These are phyloP conservation scores for Pseudonitzschia delicatissima DNA, from an alignment of 108 stramenopile genomes.

Conservation along the genomic window DNA sequence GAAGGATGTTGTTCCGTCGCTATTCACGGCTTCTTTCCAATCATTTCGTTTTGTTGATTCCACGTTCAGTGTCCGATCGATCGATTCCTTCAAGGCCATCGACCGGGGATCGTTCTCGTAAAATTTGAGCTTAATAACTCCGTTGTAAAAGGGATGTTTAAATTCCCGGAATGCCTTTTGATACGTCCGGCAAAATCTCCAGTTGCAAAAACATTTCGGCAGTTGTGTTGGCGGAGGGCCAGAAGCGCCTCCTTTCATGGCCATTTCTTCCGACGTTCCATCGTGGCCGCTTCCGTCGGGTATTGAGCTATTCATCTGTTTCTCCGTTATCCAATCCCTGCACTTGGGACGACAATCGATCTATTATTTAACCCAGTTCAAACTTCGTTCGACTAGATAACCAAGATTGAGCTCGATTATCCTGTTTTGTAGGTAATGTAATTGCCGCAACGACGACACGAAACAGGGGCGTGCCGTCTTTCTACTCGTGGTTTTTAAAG, in stretches of 20 bases:
- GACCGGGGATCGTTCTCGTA: constrained; percentile 16
- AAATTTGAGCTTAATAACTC: constrained; percentile 46
- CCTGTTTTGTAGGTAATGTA: too few species aligned
- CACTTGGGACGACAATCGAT: too few species aligned
- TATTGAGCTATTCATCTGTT: not conserved
- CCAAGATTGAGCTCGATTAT: too few species aligned
- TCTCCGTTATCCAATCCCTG: too few species aligned
- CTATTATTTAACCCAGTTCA: too few species aligned
- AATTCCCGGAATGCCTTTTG: constrained; percentile 43
- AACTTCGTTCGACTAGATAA: too few species aligned
- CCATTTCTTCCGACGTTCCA: not conserved
- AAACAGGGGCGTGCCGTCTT: too few species aligned
- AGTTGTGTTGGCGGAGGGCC: constrained; percentile 11
- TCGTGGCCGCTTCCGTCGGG: not conserved
- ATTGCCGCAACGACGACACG: too few species aligned
- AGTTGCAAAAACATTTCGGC: constrained; percentile 48
- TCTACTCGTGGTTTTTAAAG: too few species aligned
- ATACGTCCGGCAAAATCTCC: constrained; percentile 49
- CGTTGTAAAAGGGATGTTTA: constrained; percentile 42
- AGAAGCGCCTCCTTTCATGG: not conserved
- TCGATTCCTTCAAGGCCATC: constrained; percentile 40
- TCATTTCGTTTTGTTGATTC: constrained; percentile 32
- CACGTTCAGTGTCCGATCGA: constrained; percentile 43
- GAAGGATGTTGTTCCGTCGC: not conserved
- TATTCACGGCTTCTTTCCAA: constrained; percentile 27